Base-by-base conservation (phyloP, 2,329 filamentous ascomycete genomes). In the Talaromyces sp. region DNA sequence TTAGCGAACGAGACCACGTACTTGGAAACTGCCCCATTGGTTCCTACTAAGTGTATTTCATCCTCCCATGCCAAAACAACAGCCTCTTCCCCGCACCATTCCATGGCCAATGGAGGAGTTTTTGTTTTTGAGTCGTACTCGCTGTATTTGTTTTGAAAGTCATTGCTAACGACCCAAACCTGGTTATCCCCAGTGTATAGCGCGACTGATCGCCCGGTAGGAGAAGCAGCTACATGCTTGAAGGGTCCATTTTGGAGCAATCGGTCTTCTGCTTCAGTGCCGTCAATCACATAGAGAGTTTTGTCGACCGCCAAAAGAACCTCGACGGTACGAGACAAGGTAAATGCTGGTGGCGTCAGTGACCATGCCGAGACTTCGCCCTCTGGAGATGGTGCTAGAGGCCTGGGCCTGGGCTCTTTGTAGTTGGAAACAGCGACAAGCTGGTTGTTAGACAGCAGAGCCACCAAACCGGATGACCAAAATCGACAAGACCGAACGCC, bases 21-120 rank as follows among this genome's bases (percentile, higher is more conserved):
- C 74, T 83, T 87, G 31, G 83, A 86, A 5, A 89, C 87, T 10
- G 89, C 85, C 50, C 91, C 91, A 41, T 88, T 89, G 0, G 92
- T 91, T 0, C 93, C 94, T 62, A 99, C 89, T 29, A 99, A 83
- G 70, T 97, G 94, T 3, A 99, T 88, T 74, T 99, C 94, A 70
- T 99, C 94, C 70, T 97, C 94, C 94, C 94, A 99, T 0, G 92
- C 92, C 67, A 99, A 86, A 29, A 96, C 85, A 3, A 94, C 89
- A 14, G 92, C 91, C 74, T 97, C 93, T 68, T 94, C 93, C 5
- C 94, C 94, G 73, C 94, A 99, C 94, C 94, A 99, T 68, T 94
- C 88, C 63, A 99, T 83, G 64, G 94, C 91, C 67, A 91, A 89
- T 3, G 94, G 94, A 1, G 88, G 83, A 5, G 91, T 96, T 72